These are phyloP conservation scores for Knoxia roxburghii DNA, from an alignment of 257 asterid genomes.

Conservation along the genomic window DNA sequence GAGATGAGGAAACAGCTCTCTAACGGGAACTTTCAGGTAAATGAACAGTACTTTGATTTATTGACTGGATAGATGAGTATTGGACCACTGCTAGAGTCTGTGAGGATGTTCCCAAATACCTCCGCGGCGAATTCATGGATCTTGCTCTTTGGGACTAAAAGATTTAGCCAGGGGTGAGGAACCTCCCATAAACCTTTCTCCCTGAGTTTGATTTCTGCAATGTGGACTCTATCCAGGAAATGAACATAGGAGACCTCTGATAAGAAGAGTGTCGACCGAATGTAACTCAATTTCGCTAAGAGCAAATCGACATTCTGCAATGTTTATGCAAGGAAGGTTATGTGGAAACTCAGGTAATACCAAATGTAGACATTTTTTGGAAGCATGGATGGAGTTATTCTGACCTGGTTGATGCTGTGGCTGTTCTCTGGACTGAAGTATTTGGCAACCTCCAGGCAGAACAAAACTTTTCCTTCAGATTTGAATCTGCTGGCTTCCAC, in stretches of 20 bases:
- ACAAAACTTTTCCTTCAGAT: conserved; percentile 72
- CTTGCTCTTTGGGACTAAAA: conserved; percentile 65
- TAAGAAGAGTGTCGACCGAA: conserved; percentile 58
- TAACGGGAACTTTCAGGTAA: conserved; percentile 1
- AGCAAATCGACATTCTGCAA: conserved; percentile 58
- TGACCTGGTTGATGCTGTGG: conserved; percentile 41
- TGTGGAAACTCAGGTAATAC: background rate
- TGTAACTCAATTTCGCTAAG: conserved; percentile 53
- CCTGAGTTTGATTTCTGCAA: conserved; percentile 57
- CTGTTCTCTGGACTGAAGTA: conserved; percentile 58
- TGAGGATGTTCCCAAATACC: conserved; percentile 67
- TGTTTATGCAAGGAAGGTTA: conserved; percentile 11
- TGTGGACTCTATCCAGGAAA: conserved; percentile 76
- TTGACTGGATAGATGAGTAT: conserved; percentile 82
- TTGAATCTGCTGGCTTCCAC: conserved; percentile 56
- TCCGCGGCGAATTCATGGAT: conserved; percentile 56
- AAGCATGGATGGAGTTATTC: conserved; percentile 8
- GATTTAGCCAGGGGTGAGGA: conserved; percentile 95
- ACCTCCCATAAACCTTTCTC: conserved; percentile 85
- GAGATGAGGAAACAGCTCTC: background rate
- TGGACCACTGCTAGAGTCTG: conserved; percentile 83
- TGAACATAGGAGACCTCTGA: conserved; percentile 70
- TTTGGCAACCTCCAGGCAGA: conserved; percentile 81
- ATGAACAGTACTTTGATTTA: conserved; percentile 54
- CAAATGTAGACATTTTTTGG: background rate